Percentiles rank a stretch among this genome's conserved stretches.
These are phyloP conservation scores for Casuarina equisetifolia DNA, from an alignment of 306 rosid genomes.

Conservation along the genomic window DNA sequence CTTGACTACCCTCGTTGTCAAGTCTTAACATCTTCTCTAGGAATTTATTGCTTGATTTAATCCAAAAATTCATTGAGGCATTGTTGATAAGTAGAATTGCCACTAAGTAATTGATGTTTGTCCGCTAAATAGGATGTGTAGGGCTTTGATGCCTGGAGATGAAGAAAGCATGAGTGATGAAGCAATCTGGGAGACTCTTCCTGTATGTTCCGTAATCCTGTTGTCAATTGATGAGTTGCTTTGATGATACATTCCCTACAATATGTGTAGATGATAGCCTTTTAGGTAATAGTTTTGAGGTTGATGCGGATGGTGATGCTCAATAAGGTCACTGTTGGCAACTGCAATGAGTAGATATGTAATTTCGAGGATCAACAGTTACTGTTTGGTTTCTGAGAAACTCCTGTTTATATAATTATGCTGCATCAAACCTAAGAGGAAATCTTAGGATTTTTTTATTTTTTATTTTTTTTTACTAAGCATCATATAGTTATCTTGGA, in stretches of 20 bases:
- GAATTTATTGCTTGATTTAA: background rate
- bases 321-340: background rate
- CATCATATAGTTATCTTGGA: background rate
- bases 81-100: background rate
- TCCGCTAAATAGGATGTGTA: slow-evolving; percentile 72
- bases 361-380: background rate
- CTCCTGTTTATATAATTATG: background rate
- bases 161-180: slow-evolving; percentile 81
- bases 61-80: slow-evolving; percentile 4
- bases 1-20: background rate
- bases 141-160: slow-evolving; percentile 93
- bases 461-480: no score
- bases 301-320: background rate
- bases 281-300: background rate
- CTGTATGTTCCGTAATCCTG: slow-evolving; percentile 64
- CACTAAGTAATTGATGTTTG: slow-evolving; percentile 24
- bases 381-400: background rate
- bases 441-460: background rate
- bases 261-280: slow-evolving; percentile 2
- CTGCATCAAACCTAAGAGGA: background rate
- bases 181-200: slow-evolving; percentile 97
- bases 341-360: background rate
- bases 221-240: slow-evolving; percentile 23
- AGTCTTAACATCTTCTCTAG: slow-evolving; percentile 1
- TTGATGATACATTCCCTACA: slow-evolving; percentile 16